Evolutionary conservation across 176 grass and related monocot species (phyloP).

Genomic region (Alloteropsis semialata): DNA sequence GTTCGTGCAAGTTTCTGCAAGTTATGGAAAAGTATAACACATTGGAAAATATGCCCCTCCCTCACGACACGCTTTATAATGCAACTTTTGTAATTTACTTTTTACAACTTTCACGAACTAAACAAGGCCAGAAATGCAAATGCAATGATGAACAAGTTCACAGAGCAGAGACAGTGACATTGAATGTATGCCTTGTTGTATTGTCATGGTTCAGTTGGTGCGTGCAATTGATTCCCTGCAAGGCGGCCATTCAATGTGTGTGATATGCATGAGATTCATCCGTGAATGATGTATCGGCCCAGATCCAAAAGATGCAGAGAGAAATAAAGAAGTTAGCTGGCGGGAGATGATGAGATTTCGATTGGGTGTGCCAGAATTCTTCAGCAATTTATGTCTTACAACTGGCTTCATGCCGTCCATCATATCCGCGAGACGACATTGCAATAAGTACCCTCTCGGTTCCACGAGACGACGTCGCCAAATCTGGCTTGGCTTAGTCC

Average conservation of each 20-base stretch:
- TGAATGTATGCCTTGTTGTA: background rate
- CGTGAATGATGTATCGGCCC: background rate
- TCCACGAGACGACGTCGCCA: no score
- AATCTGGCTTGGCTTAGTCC: no score
- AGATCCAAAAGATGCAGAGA: background rate
- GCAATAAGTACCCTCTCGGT: no score
- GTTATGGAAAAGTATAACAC: no score
- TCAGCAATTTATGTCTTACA: conserved; percentile 12
- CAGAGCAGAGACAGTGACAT: background rate
- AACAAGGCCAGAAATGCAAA: background rate
- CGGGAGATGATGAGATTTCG: background rate
- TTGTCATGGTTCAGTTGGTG: background rate
- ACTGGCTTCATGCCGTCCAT: background rate
- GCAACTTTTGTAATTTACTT: no score
- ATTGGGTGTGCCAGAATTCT: background rate
- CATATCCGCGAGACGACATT: background rate
- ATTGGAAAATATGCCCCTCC: no score
- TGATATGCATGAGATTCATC: background rate
- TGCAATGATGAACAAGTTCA: background rate
- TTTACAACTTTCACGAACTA: no score
- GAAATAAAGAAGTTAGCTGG: background rate
- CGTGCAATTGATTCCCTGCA: background rate
- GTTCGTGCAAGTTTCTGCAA: no score
- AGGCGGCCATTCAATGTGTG: background rate
- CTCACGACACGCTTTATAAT: no score